phyloP scores from a whole-genome alignment of 2,329 filamentous ascomycete genomes.

The Hypomyces rosellus region DNA sequence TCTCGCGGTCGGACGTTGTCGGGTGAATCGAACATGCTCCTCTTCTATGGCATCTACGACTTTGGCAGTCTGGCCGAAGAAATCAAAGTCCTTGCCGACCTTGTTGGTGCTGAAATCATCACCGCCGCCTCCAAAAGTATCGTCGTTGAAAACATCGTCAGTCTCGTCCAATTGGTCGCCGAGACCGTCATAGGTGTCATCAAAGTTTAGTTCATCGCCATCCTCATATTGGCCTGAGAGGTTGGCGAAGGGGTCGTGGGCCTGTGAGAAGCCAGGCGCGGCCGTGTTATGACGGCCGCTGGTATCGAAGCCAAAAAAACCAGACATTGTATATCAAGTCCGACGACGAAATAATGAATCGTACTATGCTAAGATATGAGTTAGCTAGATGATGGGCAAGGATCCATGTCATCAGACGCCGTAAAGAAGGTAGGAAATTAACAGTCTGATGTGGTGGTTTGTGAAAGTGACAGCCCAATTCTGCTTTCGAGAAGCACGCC shows the following conservation, averaged over 20 bases:
- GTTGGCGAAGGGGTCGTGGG: constrained; percentile 80
- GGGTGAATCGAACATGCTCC: constrained; percentile 78
- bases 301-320: constrained; percentile 81
- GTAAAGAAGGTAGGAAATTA: too few species aligned
- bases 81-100: constrained; percentile 93
- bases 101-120: constrained; percentile 27
- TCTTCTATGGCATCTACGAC: constrained; percentile 82
- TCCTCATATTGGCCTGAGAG: constrained; percentile 62
- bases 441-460: too few species aligned
- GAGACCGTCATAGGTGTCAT: constrained; percentile 94
- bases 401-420: too few species aligned
- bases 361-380: constrained; percentile 18
- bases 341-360: constrained; percentile 15
- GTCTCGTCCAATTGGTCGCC: constrained; percentile 87
- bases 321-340: constrained; percentile 55
- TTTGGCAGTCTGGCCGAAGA: constrained; percentile 87
- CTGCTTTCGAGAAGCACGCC: too few species aligned
- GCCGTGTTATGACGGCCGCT: constrained; percentile 57
- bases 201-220: constrained; percentile 65
- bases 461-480: too few species aligned
- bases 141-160: constrained; percentile 92
- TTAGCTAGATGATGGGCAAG: constrained; percentile 13
- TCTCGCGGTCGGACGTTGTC: constrained; percentile 58
- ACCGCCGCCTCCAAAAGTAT: constrained; percentile 65
- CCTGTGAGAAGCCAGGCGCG: constrained; percentile 75